phyloP scores from a whole-genome alignment of 495 filamentous ascomycete species.

The Pseudotulostoma volvatum region DNA sequence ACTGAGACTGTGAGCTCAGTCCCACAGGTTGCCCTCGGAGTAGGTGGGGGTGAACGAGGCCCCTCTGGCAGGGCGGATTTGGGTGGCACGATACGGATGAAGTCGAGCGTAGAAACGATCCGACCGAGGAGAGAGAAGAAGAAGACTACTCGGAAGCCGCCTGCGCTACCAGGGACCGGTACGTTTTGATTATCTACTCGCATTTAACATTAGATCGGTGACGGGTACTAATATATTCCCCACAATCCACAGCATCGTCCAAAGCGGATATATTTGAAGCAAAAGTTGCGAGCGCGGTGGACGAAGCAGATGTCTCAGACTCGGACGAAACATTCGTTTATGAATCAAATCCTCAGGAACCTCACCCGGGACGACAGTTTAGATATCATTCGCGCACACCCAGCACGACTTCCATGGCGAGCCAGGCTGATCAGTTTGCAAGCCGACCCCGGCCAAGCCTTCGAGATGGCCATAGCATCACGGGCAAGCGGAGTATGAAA shows the following conservation, averaged over 20 bases:
- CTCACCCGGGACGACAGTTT: constrained; percentile 49
- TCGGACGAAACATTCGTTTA: constrained; percentile 99
- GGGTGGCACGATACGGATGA: constrained; percentile 63
- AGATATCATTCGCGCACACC: constrained; percentile 90
- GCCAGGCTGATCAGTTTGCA: constrained; percentile 54
- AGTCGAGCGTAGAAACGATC: constrained; percentile 85
- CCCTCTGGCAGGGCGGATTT: constrained; percentile 34
- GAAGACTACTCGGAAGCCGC: constrained; percentile 54
- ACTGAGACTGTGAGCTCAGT: constrained; percentile 91
- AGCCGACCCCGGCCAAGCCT: constrained; percentile 43
- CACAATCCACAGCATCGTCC: constrained; percentile 48
- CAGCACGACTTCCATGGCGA: constrained; percentile 81
- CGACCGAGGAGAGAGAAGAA: constrained; percentile 83
- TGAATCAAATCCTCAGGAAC: constrained; percentile 91
- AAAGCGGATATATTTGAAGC: constrained; percentile 98
- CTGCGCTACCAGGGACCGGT: constrained; percentile 20
- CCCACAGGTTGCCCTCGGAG: constrained; percentile 67
- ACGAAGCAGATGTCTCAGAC: constrained; percentile 83
- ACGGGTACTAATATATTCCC: constrained; percentile 37
- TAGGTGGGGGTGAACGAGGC: constrained; percentile 46
- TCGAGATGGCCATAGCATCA: constrained; percentile 48
- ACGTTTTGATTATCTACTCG: no score
- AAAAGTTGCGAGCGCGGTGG: constrained; percentile 86
- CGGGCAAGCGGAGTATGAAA: constrained; percentile 91
- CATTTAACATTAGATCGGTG: constrained; percentile 47